Percentiles rank a stretch among this genome's conserved stretches.
Evolutionary conservation across 1,284 basidiomycete species (phyloP).

Genomic region (Puccinia horiana): DNA sequence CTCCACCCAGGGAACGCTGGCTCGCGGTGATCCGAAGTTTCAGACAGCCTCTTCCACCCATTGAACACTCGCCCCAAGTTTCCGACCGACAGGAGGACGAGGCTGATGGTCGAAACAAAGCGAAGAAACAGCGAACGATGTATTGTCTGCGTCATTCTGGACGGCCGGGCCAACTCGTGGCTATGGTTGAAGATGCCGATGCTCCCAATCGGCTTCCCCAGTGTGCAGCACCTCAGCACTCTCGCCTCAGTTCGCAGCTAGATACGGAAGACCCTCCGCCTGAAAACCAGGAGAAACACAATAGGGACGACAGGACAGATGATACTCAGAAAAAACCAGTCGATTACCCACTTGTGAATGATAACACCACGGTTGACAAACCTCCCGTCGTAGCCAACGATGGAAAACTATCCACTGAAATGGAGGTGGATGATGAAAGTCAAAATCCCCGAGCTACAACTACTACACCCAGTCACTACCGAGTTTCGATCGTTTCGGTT

Average conservation of each 20-base stretch:
- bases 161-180: constrained; percentile 28
- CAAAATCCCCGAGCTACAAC: too few species aligned
- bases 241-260: neutral
- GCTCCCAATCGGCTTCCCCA: constrained; percentile 21
- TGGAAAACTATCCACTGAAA: neutral
- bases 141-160: constrained; percentile 41
- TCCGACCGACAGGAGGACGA: constrained; percentile 4
- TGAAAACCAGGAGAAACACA: neutral
- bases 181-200: constrained; percentile 42
- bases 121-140: constrained; percentile 31
- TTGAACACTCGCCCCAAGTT: neutral
- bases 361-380: neutral
- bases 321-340: neutral
- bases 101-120: neutral
- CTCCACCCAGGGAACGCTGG: constrained; percentile 31
- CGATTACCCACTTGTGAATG: neutral
- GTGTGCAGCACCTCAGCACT: neutral
- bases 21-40: constrained; percentile 28
- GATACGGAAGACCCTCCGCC: neutral
- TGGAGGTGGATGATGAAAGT: neutral
- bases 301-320: neutral
- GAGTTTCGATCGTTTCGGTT: constrained; percentile 33
- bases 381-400: neutral
- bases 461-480: constrained; percentile 15
- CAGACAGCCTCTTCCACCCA: constrained; percentile 29